These are phyloP conservation scores for Exophiala alcalophila DNA, from an alignment of 2,329 filamentous ascomycete genomes.

Conservation along the genomic window DNA sequence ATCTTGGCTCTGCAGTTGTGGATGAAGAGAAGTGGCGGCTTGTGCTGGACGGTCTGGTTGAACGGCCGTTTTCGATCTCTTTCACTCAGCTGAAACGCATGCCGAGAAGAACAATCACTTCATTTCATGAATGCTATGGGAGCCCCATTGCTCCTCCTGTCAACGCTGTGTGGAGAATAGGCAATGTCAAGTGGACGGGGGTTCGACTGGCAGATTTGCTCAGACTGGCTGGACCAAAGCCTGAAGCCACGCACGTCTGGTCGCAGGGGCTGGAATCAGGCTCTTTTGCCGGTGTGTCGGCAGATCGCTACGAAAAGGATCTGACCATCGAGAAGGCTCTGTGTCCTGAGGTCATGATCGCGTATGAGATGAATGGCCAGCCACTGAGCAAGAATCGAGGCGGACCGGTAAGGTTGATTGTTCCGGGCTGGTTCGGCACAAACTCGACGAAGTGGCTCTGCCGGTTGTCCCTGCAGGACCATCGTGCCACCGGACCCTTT, in stretches of 20 bases:
- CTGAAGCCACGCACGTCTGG: constrained; percentile 21
- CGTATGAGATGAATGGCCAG: constrained; percentile 27
- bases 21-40: constrained; percentile 33
- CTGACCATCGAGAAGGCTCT: constrained; percentile 24
- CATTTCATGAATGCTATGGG: constrained; percentile 40
- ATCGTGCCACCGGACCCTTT: constrained; percentile 21
- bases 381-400: constrained; percentile 24
- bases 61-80: constrained; percentile 32
- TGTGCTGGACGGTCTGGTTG: constrained; percentile 35
- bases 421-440: constrained; percentile 28
- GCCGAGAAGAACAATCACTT: constrained; percentile 31
- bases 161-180: constrained; percentile 34
- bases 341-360: constrained; percentile 20
- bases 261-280: constrained; percentile 26
- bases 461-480: constrained; percentile 21
- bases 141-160: constrained; percentile 35
- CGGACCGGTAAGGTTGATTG: constrained; percentile 27
- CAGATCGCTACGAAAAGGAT: constrained; percentile 27
- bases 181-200: constrained; percentile 39
- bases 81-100: constrained; percentile 32
- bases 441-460: constrained; percentile 28
- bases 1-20: constrained; percentile 37
- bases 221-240: constrained; percentile 24
- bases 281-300: constrained; percentile 19
- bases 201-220: constrained; percentile 33